Conservation (phyloP, 441 rosid species). For the Brassica balearica region DNA sequence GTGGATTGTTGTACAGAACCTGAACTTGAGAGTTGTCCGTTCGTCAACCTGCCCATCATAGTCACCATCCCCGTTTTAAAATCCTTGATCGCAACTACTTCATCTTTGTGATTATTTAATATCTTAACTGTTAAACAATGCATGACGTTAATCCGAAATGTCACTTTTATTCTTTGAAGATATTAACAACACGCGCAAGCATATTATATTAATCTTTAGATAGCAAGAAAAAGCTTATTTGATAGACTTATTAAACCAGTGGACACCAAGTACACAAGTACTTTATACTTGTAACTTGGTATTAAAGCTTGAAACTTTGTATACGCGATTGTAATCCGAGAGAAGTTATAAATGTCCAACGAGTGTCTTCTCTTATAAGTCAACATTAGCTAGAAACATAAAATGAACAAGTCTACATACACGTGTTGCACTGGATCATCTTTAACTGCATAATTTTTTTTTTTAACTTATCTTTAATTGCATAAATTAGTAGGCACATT, state of each 20-base stretch:
- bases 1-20: slow-evolving; percentile 42
- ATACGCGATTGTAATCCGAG: neutral
- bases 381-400: slow-evolving; percentile 7
- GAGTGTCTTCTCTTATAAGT: neutral
- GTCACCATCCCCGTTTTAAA: slow-evolving; percentile 16
- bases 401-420: slow-evolving; percentile 8
- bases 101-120: neutral
- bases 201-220: neutral
- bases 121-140: neutral
- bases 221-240: neutral
- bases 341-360: neutral
- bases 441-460: neutral
- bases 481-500: no score
- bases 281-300: neutral
- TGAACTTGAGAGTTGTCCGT: slow-evolving; percentile 33
- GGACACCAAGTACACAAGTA: neutral
- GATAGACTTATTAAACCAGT: neutral
- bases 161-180: neutral
- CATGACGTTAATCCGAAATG: neutral
- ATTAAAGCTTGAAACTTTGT: neutral
- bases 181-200: neutral
- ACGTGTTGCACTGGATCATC: slow-evolving; percentile 10
- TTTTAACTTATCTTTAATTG: no score
- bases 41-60: slow-evolving; percentile 42
- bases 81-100: slow-evolving; percentile 20